Base-by-base conservation (phyloP, 1,139 yeast genomes). In the Yamadazyma atmosphaerica region DNA sequence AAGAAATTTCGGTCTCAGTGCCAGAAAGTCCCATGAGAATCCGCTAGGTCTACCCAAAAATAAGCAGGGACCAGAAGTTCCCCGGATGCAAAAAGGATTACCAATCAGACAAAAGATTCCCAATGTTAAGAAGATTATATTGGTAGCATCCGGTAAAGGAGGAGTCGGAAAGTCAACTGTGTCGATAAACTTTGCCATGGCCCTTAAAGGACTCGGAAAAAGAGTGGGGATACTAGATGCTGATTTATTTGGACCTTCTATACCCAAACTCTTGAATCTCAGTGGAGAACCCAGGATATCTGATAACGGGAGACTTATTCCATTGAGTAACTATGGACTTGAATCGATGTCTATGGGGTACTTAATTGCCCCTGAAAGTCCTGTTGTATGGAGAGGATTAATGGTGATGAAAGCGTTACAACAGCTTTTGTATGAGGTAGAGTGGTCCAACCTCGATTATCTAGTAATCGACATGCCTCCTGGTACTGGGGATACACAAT, bases 281-380 rank as follows among this genome's bases (percentile, higher is more conserved):
- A 51, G 66, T 1, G 90, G 87, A 0, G 88, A 82, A 49, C 90
- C 95, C 0, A 56, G 86, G 16, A 52, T 85, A 15, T 65, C 81
- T 0, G 62, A 61, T 2, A 44, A 47, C 3, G 89, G 89, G 0
- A 75, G 74, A 48, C 63, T 87, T 5, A 56, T 83, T 0, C 96
- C 96, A 0, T 59, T 86, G 49, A 59, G 72, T n/a, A 87, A 86
- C 52, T 86, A 83, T 48, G 96, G 96, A 0, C 58, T 87, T 1
- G 82, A 84, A 49, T 79, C 92, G 4, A 87, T 87, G 96, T 86
- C 95, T 0, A 87, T 87, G 95, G 96, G 96, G 0, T 86, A 83
- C 52, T 63, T 87, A 49, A 77, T 87, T 1, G 64, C 72, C n/a
- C 86, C 86, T 19, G 78, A 72, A 30, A 73, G 74, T 35, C 88